Evolutionary conservation across 1,139 yeast genomes (phyloP).

Genomic region (Geotrichum histeridarum): DNA sequence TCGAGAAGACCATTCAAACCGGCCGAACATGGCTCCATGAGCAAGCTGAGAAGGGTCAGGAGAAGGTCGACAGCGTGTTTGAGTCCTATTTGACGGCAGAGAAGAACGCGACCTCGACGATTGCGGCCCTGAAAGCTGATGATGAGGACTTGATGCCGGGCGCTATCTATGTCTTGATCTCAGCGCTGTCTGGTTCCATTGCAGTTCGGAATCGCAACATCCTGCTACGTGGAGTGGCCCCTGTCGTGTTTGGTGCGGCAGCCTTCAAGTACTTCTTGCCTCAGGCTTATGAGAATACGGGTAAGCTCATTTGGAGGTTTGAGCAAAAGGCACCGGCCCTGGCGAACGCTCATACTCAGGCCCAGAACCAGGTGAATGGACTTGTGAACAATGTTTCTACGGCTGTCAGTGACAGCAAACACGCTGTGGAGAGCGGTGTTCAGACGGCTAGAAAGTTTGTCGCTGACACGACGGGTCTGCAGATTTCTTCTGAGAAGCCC

Average conservation of each 20-base stretch:
- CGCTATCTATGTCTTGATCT: conserved; percentile 62
- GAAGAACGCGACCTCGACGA: conserved; percentile 58
- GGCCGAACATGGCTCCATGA: conserved; percentile 43
- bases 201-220: conserved; percentile 68
- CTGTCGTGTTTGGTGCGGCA: conserved; percentile 59
- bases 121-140: conserved; percentile 64
- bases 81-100: conserved; percentile 55
- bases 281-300: conserved; percentile 63
- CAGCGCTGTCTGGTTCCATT: conserved; percentile 76
- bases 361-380: conserved; percentile 46
- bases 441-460: conserved; percentile 46
- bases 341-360: conserved; percentile 57
- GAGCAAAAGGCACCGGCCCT: conserved; percentile 66
- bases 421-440: conserved; percentile 41
- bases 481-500: conserved; percentile 14
- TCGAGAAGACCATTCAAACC: conserved; percentile 48
- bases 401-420: conserved; percentile 37
- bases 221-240: conserved; percentile 54
- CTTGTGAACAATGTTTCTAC: conserved; percentile 45
- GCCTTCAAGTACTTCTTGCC: conserved; percentile 79
- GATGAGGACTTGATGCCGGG: conserved; percentile 77
- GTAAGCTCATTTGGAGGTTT: conserved; percentile 55
- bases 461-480: conserved; percentile 56
- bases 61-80: conserved; percentile 44
- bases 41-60: conserved; percentile 36